Evolutionary conservation across 805 yeast species (phyloP).

Genomic region (Wickerhamomyces bisporus): DNA sequence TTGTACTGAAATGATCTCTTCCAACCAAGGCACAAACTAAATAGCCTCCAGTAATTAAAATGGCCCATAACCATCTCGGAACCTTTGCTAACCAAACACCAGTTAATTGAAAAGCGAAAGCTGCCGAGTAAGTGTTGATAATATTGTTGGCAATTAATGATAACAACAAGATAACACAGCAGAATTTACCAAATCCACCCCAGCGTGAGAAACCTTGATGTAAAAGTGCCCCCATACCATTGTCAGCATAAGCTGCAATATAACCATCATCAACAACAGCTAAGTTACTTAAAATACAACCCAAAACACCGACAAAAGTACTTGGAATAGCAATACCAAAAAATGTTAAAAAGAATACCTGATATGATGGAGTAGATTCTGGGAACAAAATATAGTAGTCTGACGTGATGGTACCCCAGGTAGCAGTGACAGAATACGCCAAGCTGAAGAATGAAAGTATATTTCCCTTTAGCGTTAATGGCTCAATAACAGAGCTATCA

Average conservation of each 20-base stretch:
- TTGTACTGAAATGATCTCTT: constrained; percentile 61
- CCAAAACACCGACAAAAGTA: constrained; percentile 69
- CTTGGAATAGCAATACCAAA: constrained; percentile 68
- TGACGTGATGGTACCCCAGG: constrained; percentile 86
- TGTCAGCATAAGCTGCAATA: constrained; percentile 45
- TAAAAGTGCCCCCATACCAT: constrained; percentile 75
- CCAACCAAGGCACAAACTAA: constrained; percentile 74
- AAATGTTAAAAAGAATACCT: constrained; percentile 57
- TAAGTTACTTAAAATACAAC: constrained; percentile 62
- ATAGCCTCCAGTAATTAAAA: constrained; percentile 56
- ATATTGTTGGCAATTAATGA: constrained; percentile 80
- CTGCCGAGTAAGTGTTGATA: constrained; percentile 76
- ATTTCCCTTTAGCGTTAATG: constrained; percentile 52
- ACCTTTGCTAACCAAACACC: constrained; percentile 49
- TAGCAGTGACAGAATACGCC: constrained; percentile 72
- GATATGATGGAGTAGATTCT: constrained; percentile 53
- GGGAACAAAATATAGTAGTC: constrained; percentile 84
- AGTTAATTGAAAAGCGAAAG: constrained; percentile 68
- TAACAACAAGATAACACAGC: constrained; percentile 61
- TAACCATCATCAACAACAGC: constrained; percentile 56
- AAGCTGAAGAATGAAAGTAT: constrained; percentile 69
- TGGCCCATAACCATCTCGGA: constrained; percentile 77
- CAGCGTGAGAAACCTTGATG: constrained; percentile 61
- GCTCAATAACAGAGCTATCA: constrained; percentile 27
- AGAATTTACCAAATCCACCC: constrained; percentile 73